Percentiles rank a stretch among this genome's conserved stretches.
Evolutionary conservation across 1,284 basidiomycete genomes (phyloP).

Genomic region (Coniferiporia weirii): DNA sequence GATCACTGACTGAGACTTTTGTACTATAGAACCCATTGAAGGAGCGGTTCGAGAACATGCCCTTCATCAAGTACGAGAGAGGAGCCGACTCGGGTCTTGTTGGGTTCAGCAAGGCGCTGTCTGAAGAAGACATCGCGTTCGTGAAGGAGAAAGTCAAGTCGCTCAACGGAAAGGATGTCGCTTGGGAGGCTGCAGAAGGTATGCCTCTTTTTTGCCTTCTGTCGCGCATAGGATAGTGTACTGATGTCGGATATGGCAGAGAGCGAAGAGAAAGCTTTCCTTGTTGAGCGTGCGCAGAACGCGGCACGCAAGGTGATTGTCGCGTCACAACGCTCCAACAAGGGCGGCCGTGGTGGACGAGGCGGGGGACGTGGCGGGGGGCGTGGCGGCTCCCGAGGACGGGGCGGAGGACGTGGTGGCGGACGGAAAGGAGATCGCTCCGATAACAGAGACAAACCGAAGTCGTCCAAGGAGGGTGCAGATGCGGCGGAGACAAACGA

Average conservation of each 20-base stretch:
- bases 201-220: constrained; percentile 22
- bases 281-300: constrained; percentile 63
- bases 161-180: constrained; percentile 56
- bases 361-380: constrained; percentile 36
- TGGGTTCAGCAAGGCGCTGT: constrained; percentile 53
- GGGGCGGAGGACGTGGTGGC: constrained; percentile 27
- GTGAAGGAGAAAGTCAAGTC: constrained; percentile 59
- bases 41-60: constrained; percentile 70
- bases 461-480: not conserved
- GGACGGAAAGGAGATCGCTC: constrained; percentile 26
- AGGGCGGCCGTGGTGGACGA: constrained; percentile 41
- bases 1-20: constrained; percentile 23
- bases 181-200: constrained; percentile 60
- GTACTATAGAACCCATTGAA: constrained; percentile 60
- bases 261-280: constrained; percentile 62
- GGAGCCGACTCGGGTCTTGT: constrained; percentile 45
- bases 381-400: constrained; percentile 29
- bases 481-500: not conserved
- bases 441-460: constrained; percentile 20
- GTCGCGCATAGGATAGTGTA: not conserved
- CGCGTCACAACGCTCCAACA: constrained; percentile 31
- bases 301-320: constrained; percentile 47
- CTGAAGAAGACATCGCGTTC: constrained; percentile 60
- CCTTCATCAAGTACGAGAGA: constrained; percentile 64
- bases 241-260: constrained; percentile 31